These are phyloP conservation scores for Ruellia speciosa DNA, from an alignment of 305 asterid genomes.

Conservation along the genomic window DNA sequence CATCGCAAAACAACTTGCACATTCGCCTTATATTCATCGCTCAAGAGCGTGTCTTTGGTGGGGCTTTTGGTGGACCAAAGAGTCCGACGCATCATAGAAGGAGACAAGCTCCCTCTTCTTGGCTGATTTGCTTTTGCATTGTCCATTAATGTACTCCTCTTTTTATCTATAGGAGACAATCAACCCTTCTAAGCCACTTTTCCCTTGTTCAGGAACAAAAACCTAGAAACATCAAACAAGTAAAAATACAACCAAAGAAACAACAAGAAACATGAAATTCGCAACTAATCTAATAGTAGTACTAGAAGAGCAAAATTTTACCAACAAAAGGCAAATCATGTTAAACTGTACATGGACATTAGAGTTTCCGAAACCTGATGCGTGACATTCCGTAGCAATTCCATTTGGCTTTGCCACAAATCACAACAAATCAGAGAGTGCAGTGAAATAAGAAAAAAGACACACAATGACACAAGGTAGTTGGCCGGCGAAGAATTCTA, in stretches of 20 bases:
- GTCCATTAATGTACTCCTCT: slow-evolving; percentile 19
- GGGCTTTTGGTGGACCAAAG: slow-evolving; percentile 43
- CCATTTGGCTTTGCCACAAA: slow-evolving; percentile 3
- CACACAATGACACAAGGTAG: slow-evolving; percentile 13
- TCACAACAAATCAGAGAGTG: slow-evolving; percentile 3
- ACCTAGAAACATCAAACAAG: slow-evolving; percentile 5
- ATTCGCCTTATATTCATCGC: slow-evolving; percentile 30
- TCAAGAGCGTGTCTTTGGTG: slow-evolving; percentile 28
- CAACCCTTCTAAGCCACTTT: not conserved
- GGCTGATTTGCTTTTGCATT: slow-evolving; percentile 21
- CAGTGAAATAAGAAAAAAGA: slow-evolving; percentile 2
- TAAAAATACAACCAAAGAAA: not conserved
- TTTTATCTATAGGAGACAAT: not conserved
- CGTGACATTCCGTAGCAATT: not conserved
- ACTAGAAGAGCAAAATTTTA: slow-evolving; percentile 15
- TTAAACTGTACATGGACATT: slow-evolving; percentile 6
- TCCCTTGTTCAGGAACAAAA: not conserved
- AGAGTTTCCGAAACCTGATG: not conserved
- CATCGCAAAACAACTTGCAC: slow-evolving; percentile 46
- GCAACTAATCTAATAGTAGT: not conserved
- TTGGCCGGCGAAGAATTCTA: slow-evolving; percentile 19
- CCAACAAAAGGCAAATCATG: slow-evolving; percentile 13
- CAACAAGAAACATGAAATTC: not conserved
- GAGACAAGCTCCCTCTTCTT: slow-evolving; percentile 29
- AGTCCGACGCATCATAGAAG: slow-evolving; percentile 30